Percentiles rank a stretch among this genome's conserved stretches.
phyloP scores from a whole-genome alignment of 768 basidiomycete genomes.

The Mycena metata region DNA sequence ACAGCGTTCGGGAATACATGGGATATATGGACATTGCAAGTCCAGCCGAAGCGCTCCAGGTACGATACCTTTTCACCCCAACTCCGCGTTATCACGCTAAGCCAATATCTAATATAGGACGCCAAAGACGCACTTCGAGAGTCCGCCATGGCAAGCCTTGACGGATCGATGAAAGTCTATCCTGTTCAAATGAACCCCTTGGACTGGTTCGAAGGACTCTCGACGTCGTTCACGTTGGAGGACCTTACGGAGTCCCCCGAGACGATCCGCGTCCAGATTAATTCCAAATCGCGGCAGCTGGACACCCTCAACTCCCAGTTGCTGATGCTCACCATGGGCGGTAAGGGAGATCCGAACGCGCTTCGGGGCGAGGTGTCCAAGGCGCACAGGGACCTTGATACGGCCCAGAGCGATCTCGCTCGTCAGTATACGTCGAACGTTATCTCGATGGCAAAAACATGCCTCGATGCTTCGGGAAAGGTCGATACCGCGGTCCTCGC shows the following conservation, averaged over 20 bases:
- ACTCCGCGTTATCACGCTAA: too few relatives aligned
- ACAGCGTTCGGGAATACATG: slow-evolving; percentile 45
- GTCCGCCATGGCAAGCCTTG: slow-evolving; percentile 44
- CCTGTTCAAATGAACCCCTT: slow-evolving; percentile 46
- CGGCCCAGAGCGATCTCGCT: slow-evolving; percentile 39
- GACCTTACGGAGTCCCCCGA: slow-evolving; percentile 45
- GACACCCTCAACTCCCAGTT: slow-evolving; percentile 44
- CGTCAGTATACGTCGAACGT: slow-evolving; percentile 40
- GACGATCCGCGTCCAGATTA: slow-evolving; percentile 42
- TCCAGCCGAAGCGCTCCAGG: slow-evolving; percentile 42
- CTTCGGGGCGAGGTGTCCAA: slow-evolving; percentile 37
- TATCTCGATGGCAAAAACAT: slow-evolving; percentile 43
- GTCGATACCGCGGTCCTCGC: slow-evolving; percentile 29
- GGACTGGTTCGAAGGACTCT: slow-evolving; percentile 46
- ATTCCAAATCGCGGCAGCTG: slow-evolving; percentile 41
- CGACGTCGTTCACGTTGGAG: slow-evolving; percentile 46
- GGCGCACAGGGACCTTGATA: slow-evolving; percentile 33
- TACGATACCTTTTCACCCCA: background rate
- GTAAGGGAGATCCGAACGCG: slow-evolving; percentile 35
- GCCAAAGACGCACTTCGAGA: slow-evolving; percentile 47
- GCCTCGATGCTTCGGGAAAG: slow-evolving; percentile 33
- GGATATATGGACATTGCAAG: slow-evolving; percentile 44
- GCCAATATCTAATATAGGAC: slow-evolving; percentile 36
- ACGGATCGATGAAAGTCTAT: slow-evolving; percentile 44
- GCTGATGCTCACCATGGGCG: slow-evolving; percentile 33